Conservation (phyloP, 345 rosid genomes). For the Eucalyptus dawsonii region DNA sequence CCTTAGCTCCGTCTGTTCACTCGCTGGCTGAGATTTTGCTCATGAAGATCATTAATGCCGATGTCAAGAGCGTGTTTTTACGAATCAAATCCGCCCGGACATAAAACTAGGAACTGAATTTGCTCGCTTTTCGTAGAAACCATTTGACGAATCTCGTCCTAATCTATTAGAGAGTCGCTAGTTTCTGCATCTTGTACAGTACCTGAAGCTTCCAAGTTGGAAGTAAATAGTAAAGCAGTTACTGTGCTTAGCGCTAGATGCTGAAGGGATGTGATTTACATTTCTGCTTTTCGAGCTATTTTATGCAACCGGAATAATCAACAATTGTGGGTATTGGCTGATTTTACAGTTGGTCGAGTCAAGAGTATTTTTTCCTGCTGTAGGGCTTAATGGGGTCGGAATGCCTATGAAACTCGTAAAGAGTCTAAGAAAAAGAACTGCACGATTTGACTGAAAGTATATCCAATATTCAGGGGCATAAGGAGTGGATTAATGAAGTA, state of each 20-base stretch:
- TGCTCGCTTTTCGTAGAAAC: neutral
- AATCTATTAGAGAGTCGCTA: neutral
- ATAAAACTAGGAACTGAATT: neutral
- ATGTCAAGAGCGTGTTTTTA: neutral
- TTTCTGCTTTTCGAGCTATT: neutral
- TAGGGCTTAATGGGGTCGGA: neutral
- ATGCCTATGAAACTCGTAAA: neutral
- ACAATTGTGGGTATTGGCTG: neutral
- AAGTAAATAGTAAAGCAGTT: neutral
- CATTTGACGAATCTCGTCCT: neutral
- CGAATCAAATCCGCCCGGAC: neutral
- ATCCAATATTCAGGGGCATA: slow-evolving; percentile 91
- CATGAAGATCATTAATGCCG: neutral
- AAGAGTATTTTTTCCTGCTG: neutral
- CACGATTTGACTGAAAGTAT: neutral
- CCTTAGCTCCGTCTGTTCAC: neutral
- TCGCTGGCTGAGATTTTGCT: neutral
- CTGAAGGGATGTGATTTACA: neutral
- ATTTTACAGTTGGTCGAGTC: neutral
- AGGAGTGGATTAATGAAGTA: slow-evolving; percentile 97
- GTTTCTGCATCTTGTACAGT: neutral
- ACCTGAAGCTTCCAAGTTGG: neutral
- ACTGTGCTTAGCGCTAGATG: neutral
- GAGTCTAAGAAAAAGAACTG: neutral
- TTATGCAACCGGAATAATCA: neutral